Evolutionary conservation across 345 rosid species (phyloP).

Genomic region (Rhizophora apiculata): DNA sequence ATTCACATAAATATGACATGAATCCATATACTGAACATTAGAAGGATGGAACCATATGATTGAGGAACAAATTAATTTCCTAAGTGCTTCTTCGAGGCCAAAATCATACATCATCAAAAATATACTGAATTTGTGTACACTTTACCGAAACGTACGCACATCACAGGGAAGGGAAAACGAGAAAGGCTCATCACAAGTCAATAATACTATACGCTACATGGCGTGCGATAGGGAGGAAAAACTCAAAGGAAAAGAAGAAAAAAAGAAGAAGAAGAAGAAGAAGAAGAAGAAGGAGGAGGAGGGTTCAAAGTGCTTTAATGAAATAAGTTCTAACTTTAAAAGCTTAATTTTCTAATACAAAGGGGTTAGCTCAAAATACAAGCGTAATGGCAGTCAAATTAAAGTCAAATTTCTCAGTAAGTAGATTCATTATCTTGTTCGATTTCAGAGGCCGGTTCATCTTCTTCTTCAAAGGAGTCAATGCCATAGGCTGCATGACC

Average conservation of each 20-base stretch:
- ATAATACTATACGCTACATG: not conserved
- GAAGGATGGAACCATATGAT: no score
- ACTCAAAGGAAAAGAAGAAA: not conserved
- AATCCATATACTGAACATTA: no score
- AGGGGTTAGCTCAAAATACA: conserved; percentile 5
- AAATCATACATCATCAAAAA: no score
- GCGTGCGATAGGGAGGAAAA: not conserved
- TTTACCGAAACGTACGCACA: not conserved
- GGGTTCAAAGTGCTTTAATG: not conserved
- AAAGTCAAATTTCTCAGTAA: conserved; percentile 18
- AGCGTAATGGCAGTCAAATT: not conserved
- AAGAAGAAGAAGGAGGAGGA: not conserved
- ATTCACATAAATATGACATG: no score
- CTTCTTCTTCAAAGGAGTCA: conserved; percentile 62
- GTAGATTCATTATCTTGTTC: conserved; percentile 54
- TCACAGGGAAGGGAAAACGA: not conserved
- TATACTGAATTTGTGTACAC: no score
- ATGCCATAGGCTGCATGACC: conserved; percentile 75
- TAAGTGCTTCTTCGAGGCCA: no score
- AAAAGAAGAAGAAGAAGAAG: not conserved
- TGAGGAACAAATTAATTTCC: no score
- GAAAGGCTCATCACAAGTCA: not conserved
- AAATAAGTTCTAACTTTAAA: not conserved
- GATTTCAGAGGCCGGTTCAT: conserved; percentile 70
- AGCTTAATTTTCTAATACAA: conserved; percentile 19